Evolutionary conservation across 1,284 basidiomycete genomes (phyloP).

Genomic region (Tilletia walkeri): DNA sequence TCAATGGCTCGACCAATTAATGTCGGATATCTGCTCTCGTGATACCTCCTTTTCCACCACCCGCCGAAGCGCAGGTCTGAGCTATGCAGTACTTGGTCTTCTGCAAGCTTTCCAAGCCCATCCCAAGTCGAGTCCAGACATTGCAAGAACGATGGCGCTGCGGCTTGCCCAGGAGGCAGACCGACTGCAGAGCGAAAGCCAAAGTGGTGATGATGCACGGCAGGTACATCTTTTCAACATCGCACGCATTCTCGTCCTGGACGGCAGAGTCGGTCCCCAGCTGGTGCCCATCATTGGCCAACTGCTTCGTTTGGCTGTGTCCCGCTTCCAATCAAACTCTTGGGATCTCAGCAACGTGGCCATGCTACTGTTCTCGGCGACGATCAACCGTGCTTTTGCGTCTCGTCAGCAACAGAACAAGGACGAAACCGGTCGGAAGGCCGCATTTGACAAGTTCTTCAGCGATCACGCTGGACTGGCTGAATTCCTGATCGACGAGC

Average conservation of each 20-base stretch:
- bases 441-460: not conserved
- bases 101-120: constrained; percentile 32
- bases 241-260: constrained; percentile 48
- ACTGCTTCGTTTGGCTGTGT: constrained; percentile 50
- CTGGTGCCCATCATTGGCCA: constrained; percentile 42
- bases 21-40: not conserved
- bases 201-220: not conserved
- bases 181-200: not conserved
- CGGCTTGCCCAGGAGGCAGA: not conserved
- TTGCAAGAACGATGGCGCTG: constrained; percentile 19
- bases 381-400: constrained; percentile 49
- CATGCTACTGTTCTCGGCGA: constrained; percentile 55
- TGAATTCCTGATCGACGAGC: not conserved
- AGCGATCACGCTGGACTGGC: not conserved
- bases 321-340: constrained; percentile 51
- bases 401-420: constrained; percentile 15
- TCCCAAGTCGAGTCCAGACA: constrained; percentile 12
- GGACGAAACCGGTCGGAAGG: not conserved
- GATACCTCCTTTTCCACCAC: constrained; percentile 51
- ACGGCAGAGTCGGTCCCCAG: constrained; percentile 35
- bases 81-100: constrained; percentile 55
- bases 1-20: constrained; percentile 41
- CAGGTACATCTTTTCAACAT: constrained; percentile 56
- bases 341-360: constrained; percentile 57
- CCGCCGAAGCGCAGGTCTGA: constrained; percentile 55